Evolutionary conservation across 23 red algal genomes (phyloP), one percentile per base, ranked within the genome.

Genomic region (Gracilaria caudata): DNA sequence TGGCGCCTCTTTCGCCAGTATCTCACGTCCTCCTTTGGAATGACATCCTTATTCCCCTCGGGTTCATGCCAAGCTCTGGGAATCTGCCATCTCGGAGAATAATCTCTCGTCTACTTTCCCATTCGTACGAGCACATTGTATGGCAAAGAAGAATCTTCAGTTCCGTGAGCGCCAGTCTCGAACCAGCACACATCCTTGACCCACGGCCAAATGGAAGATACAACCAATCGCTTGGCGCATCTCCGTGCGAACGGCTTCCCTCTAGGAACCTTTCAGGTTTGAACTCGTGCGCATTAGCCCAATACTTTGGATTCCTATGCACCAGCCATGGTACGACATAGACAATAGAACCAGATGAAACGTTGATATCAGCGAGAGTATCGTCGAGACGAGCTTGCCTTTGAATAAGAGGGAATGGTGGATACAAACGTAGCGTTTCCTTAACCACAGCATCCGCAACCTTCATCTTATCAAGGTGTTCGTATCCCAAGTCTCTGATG

Each of bases 271-370:
- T 54, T 44, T 93, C 84, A n/a, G 96, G 96, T 21, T 83, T 65
- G 81, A 98, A 98, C 39, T 55, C 41, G 33, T 98, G 80, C 30
- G 92, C 80, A 38, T 98, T 51, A 12, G 21, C 30, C 89, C 89
- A 98, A 36, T 86, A 87, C 74, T 78, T 79, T 34, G 89, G 78
- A 72, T 98, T 94, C 32, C 91, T 86, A 83, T 98, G 96, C 36
- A 95, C 53, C 9, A 98, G 78, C 96, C 96, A 98, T 5, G 96
- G 96, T 65, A 98, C 93, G 34, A 95, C 85, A 64, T 94, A 94
- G 13, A 98, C 96, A 21, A 78, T 49, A 20, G 86, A 80, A 41
- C 74, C 81, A 8, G 58, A 68, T 16, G 92, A 82, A 45, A 98
- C 68, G 47, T 34, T 63, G 40, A 95, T 82, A 39, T 83, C 92